Conservation (phyloP, 108 stramenopile species). For the Aureococcus anophagefferens region DNA sequence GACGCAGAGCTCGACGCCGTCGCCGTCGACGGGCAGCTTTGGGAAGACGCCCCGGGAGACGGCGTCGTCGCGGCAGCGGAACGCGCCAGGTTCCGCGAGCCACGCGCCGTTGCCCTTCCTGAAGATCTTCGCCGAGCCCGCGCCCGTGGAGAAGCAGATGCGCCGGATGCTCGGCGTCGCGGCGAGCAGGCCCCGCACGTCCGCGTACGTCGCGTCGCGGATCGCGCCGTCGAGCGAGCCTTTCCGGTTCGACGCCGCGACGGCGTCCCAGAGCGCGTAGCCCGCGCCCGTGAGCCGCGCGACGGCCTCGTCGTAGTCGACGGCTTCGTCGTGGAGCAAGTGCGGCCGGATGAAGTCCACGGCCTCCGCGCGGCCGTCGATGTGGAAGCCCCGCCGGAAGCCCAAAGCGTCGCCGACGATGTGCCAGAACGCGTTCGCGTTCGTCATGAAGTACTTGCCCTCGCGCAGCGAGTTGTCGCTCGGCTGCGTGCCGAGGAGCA, state of each 20-base stretch:
- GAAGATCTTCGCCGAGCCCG: background rate
- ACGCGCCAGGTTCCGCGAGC: background rate
- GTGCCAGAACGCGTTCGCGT: background rate
- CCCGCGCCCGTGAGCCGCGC: background rate
- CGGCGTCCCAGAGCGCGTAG: background rate
- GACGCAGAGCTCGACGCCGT: background rate
- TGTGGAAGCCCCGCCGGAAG: background rate
- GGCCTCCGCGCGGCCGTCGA: background rate
- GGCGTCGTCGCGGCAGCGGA: background rate
- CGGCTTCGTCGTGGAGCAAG: background rate
- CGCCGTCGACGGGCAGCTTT: background rate
- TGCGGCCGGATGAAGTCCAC: background rate
- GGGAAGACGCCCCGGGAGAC: background rate
- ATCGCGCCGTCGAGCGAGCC: background rate
- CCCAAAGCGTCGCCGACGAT: background rate
- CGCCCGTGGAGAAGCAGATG: background rate
- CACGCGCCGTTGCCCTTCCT: background rate
- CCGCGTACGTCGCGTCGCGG: background rate
- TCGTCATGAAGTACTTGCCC: background rate
- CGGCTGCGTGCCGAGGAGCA: background rate
- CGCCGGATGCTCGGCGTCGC: background rate
- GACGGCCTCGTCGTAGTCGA: background rate
- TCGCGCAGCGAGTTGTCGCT: background rate
- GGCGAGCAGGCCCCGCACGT: background rate
- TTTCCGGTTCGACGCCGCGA: background rate